Conservation (phyloP, 805 yeast species). For the Dipodascopsis uninucleata region DNA sequence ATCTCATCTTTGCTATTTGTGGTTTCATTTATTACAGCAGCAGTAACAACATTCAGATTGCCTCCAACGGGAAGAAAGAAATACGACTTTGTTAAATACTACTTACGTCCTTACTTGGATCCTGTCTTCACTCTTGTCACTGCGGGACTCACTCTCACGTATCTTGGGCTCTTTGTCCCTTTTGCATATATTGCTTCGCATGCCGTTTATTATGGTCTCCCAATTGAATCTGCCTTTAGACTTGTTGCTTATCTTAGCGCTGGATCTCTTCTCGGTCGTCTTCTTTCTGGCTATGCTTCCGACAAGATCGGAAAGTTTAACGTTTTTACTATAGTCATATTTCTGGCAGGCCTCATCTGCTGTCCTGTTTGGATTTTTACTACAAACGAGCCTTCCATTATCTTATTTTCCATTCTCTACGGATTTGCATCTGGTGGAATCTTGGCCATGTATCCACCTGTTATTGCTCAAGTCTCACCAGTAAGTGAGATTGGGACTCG, state of each 20-base stretch:
- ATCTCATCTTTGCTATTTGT: slow-evolving; percentile 45
- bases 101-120: slow-evolving; percentile 33
- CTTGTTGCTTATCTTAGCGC: slow-evolving; percentile 38
- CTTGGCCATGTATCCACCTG: slow-evolving; percentile 37
- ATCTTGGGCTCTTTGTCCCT: slow-evolving; percentile 36
- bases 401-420: slow-evolving; percentile 33
- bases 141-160: slow-evolving; percentile 32
- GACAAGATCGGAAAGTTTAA: slow-evolving; percentile 50
- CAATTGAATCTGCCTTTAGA: slow-evolving; percentile 28
- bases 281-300: slow-evolving; percentile 46
- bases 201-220: slow-evolving; percentile 30
- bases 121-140: slow-evolving; percentile 31
- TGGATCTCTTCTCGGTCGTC: slow-evolving; percentile 48
- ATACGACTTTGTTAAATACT: slow-evolving; percentile 19
- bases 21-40: slow-evolving; percentile 31
- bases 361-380: slow-evolving; percentile 28
- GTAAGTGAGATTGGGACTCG: slow-evolving; percentile 35
- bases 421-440: slow-evolving; percentile 39
- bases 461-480: slow-evolving; percentile 33
- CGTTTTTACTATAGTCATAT: slow-evolving; percentile 34
- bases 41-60: slow-evolving; percentile 32
- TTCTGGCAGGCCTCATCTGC: slow-evolving; percentile 34
- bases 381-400: slow-evolving; percentile 9
- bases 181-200: slow-evolving; percentile 37
- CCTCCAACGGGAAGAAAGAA: slow-evolving; percentile 26